Base-by-base conservation (phyloP, 2,329 filamentous ascomycete species). In the Byssochlamys sp. region DNA sequence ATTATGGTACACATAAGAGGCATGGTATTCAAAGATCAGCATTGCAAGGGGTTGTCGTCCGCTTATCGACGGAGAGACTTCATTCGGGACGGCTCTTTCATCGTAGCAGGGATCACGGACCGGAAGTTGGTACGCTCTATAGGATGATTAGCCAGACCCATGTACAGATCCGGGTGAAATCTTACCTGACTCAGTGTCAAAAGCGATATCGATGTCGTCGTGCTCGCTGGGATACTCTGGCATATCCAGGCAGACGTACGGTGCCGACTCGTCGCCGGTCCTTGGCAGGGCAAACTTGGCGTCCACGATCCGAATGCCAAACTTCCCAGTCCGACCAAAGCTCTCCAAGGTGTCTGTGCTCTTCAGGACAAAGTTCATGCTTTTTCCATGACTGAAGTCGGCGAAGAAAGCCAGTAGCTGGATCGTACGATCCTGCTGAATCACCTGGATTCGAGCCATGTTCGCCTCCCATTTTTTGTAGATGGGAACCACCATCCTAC, bases 401-500 rank as follows among this genome's bases (percentile, higher is more conserved):
- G 90, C 86, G 70, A 96, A 94, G 75, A 95, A 96, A 2, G 86
- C 90, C 25, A 95, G 76, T 29, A 96, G 77, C 70, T 95, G 90
- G 25, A 88, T 74, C 12, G 88, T 82, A 66, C 85, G 88, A 61
- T 91, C 88, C 62, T 87, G 86, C 62, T 84, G 80, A 35, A 96
- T 84, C 39, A 96, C 80, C 69, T 96, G 91, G 6, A 96, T 78
- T 35, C 91, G 84, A 7, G 89, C 89, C 39, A 81, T 81, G n/a
- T 81, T 84, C 2, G 91, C 89, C 68, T 95, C 90, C 89, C 90
- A 95, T 72, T 94, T 94, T 75, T 96, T 95, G 76, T 95, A 89
- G 63, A 96, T 92, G 0, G 90, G 90, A 14, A 95, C 90, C 11
- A 96, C 89, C 87, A 91, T 94, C 63, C 89, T 84, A 53, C 89